Evolutionary conservation across 2,329 filamentous ascomycete species (phyloP).

Genomic region (Coniochaeta ligniaria): DNA sequence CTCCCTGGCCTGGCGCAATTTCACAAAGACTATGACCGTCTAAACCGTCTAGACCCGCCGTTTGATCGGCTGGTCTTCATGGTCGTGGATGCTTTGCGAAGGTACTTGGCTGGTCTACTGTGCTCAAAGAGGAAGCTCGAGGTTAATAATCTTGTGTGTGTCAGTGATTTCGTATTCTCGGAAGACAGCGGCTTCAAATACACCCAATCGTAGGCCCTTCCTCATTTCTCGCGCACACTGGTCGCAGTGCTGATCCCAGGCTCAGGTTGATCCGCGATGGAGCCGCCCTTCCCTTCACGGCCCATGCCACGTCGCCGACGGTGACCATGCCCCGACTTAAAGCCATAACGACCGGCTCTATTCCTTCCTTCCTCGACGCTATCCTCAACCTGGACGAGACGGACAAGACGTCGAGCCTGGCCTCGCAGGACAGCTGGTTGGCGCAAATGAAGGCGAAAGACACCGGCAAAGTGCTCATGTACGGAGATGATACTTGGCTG

Average conservation of each 20-base stretch:
- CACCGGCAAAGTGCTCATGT: slow-evolving; percentile 78
- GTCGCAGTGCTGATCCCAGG: neutral
- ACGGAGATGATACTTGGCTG: slow-evolving; percentile 96
- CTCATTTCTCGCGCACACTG: neutral
- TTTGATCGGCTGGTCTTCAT: slow-evolving; percentile 94
- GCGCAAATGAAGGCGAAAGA: slow-evolving; percentile 76
- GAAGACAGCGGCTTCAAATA: slow-evolving; percentile 74
- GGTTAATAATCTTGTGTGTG: slow-evolving; percentile 8
- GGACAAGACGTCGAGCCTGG: slow-evolving; percentile 82
- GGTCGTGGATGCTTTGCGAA: slow-evolving; percentile 92
- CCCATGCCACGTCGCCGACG: slow-evolving; percentile 91
- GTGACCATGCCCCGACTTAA: slow-evolving; percentile 98
- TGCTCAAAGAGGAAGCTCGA: neutral
- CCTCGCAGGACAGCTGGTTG: slow-evolving; percentile 90
- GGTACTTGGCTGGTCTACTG: slow-evolving; percentile 42
- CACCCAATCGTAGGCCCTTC: slow-evolving; percentile 67
- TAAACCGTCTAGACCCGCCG: slow-evolving; percentile 48
- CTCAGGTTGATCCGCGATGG: slow-evolving; percentile 75
- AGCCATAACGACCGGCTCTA: slow-evolving; percentile 92
- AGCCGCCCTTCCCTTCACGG: slow-evolving; percentile 84
- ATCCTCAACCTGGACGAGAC: slow-evolving; percentile 95
- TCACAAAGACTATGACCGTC: slow-evolving; percentile 46
- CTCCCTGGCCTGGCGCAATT: slow-evolving; percentile 75
- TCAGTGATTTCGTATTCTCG: slow-evolving; percentile 87
- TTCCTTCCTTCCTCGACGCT: slow-evolving; percentile 95